Evolutionary conservation across 108 stramenopile species (phyloP).

Genomic region (Cylindrotheca closterium): DNA sequence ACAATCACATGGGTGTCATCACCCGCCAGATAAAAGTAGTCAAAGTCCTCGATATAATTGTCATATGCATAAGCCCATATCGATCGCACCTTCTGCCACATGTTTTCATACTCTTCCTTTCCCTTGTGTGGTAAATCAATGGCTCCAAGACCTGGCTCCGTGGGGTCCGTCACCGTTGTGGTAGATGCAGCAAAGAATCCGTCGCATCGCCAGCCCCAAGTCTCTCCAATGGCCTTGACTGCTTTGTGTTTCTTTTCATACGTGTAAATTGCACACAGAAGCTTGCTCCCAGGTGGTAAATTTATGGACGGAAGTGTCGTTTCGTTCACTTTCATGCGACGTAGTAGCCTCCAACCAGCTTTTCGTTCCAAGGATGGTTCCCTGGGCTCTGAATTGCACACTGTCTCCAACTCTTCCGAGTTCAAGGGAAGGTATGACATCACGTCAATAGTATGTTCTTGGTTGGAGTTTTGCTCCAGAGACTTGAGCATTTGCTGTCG

Average conservation of each 20-base stretch:
- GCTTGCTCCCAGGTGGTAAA: too few relatives aligned
- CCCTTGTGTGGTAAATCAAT: constrained; percentile 62
- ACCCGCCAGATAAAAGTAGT: constrained; percentile 35
- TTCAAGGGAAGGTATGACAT: neutral
- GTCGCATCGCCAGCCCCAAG: constrained; percentile 81
- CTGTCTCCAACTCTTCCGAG: constrained; percentile 3
- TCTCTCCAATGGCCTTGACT: constrained; percentile 46
- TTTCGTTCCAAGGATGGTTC: constrained; percentile 19
- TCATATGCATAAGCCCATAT: constrained; percentile 35
- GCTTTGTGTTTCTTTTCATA: constrained; percentile 4
- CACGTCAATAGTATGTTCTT: neutral
- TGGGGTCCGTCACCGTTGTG: constrained; percentile 35
- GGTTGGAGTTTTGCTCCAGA: neutral
- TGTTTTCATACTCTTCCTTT: constrained; percentile 65
- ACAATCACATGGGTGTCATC: constrained; percentile 39
- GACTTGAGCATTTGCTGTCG: neutral
- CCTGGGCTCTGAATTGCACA: constrained; percentile 15
- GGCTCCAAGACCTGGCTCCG: constrained; percentile 45
- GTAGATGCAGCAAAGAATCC: constrained; percentile 89
- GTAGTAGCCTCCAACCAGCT: constrained; percentile 29
- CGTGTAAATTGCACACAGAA: constrained; percentile 30
- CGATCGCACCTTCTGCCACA: constrained; percentile 70
- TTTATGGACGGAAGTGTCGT: neutral
- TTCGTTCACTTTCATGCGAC: constrained; percentile 6
- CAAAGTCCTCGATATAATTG: constrained; percentile 35